Conservation (phyloP, 257 asterid species). For the Solanum gandarillasii region DNA sequence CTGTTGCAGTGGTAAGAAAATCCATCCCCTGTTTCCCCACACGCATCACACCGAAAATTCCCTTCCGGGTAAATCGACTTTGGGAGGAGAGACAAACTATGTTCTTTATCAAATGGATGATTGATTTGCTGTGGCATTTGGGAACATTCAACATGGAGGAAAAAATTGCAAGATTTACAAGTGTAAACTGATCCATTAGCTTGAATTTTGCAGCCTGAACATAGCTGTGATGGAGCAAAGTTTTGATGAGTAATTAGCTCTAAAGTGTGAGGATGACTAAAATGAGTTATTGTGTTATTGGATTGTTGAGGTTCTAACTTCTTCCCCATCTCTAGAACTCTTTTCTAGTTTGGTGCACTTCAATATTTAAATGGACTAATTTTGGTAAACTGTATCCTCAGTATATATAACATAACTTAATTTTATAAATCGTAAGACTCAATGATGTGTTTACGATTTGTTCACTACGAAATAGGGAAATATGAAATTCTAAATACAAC, state of each 20-base stretch:
- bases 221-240: neutral
- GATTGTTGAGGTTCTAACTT: neutral
- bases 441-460: neutral
- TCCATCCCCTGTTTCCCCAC: conserved; percentile 22
- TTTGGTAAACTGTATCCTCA: neutral
- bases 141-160: conserved; percentile 44
- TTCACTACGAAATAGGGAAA: neutral
- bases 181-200: conserved; percentile 26
- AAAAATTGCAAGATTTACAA: conserved; percentile 36
- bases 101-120: conserved; percentile 42
- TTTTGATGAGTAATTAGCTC: conserved; percentile 13
- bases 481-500: neutral
- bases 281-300: conserved; percentile 19
- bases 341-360: neutral
- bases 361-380: neutral
- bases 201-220: conserved; percentile 45
- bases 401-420: neutral
- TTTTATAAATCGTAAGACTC: neutral
- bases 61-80: conserved; percentile 31
- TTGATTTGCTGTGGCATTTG: conserved; percentile 38
- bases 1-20: conserved; percentile 45
- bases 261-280: conserved; percentile 42
- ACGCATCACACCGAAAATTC: conserved; percentile 33
- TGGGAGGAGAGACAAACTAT: conserved; percentile 24
- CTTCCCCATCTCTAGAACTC: neutral